Conservation (phyloP, 176 grass and related monocot species). For the Tillandsia leiboldiana region DNA sequence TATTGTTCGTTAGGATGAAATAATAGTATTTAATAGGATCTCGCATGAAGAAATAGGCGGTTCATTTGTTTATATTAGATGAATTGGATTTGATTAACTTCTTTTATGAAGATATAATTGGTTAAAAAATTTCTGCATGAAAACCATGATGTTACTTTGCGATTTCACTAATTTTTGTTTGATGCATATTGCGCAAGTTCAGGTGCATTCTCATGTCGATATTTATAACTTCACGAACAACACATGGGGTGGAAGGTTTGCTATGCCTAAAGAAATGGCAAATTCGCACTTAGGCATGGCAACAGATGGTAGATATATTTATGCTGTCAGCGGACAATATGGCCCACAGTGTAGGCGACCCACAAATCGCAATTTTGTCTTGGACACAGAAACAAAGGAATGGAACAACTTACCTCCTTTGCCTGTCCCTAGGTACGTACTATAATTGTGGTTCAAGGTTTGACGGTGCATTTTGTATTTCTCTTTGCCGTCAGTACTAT, state of each 20-base stretch:
- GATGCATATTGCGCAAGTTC: not conserved
- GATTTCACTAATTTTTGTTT: constrained; percentile 16
- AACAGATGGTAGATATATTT: constrained; percentile 77
- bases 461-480: not conserved
- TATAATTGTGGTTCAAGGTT: not conserved
- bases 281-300: constrained; percentile 77
- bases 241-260: constrained; percentile 57
- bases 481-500: not conserved
- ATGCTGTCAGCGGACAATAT: constrained; percentile 65
- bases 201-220: constrained; percentile 95
- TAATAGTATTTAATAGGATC: too few species aligned
- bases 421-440: constrained; percentile 54
- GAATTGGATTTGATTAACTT: not conserved
- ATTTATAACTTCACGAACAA: constrained; percentile 76
- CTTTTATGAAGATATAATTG: not conserved
- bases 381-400: constrained; percentile 61
- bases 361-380: constrained; percentile 55
- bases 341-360: constrained; percentile 62
- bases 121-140: not conserved
- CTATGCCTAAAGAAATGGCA: constrained; percentile 75
- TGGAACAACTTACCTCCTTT: constrained; percentile 65
- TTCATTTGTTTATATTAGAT: not conserved
- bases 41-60: not conserved
- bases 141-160: constrained; percentile 2
- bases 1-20: not conserved